Percentiles rank a stretch among this genome's conserved stretches.
Conservation (phyloP, 83 land plant species). For the Thuja plicata region DNA sequence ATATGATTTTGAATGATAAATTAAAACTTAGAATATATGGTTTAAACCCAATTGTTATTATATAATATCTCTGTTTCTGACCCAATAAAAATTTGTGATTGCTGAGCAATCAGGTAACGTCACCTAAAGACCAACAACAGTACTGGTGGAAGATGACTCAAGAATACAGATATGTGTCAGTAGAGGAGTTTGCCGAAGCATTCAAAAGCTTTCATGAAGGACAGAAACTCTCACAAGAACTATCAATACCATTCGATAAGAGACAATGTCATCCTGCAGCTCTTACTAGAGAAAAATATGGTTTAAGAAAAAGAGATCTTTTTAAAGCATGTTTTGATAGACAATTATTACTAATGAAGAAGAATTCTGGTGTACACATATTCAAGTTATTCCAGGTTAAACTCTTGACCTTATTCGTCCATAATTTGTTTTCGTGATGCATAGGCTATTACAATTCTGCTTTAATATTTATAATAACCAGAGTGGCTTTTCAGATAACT, state of each 20-base stretch:
- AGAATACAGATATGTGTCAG: not conserved
- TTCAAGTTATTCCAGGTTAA: not conserved
- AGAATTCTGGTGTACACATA: conserved; percentile 3
- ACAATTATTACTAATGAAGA: conserved; percentile 40
- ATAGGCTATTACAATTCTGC: not conserved
- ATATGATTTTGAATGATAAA: too few relatives aligned
- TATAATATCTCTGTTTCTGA: too few relatives aligned
- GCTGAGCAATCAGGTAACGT: not conserved
- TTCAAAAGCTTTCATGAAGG: conserved; percentile 44
- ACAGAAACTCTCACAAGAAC: not conserved
- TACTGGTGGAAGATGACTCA: not conserved
- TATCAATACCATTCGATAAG: not conserved
- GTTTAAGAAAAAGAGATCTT: not conserved
- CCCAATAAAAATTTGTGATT: not conserved
- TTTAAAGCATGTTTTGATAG: conserved; percentile 11
- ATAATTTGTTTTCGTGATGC: not conserved
- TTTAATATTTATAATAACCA: not conserved
- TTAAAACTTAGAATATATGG: too few relatives aligned
- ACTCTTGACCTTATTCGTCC: not conserved
- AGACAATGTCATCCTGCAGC: conserved; percentile 20
- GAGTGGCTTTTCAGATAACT: conserved; percentile 2
- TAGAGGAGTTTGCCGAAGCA: not conserved
- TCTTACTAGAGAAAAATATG: conserved; percentile 21
- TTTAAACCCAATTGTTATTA: too few relatives aligned
- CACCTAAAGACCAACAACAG: not conserved